Conservation (phyloP, 495 filamentous ascomycete genomes). For the Amphirosellinia nigrospora region DNA sequence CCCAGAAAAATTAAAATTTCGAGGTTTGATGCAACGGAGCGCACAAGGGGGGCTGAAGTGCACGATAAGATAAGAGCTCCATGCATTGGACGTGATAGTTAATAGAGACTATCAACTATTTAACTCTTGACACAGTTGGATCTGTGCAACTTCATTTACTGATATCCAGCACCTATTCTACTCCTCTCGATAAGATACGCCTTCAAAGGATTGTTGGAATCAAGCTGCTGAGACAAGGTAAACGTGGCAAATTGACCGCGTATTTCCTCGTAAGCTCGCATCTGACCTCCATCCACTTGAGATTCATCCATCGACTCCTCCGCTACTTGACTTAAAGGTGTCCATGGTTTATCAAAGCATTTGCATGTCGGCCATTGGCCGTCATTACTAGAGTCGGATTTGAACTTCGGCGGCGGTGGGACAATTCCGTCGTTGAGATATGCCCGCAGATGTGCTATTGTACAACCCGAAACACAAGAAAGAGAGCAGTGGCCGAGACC, state of each 20-base stretch:
- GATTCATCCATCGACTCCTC: background rate
- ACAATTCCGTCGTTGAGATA: conserved; percentile 50
- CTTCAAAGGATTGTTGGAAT: conserved; percentile 20
- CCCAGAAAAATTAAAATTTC: conserved; percentile 44
- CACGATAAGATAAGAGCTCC: conserved; percentile 23
- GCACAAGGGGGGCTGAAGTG: background rate
- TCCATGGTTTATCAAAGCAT: conserved; percentile 46
- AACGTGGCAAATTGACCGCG: conserved; percentile 13
- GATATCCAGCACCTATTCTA: background rate
- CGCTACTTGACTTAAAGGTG: conserved; percentile 15
- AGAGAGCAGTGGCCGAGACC: conserved; percentile 53
- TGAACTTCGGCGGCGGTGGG: conserved; percentile 44
- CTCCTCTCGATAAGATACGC: conserved; percentile 17
- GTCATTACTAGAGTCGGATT: conserved; percentile 32
- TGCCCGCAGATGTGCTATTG: conserved; percentile 42
- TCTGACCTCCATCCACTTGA: background rate
- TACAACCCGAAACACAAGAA: conserved; percentile 47
- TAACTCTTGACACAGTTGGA: background rate
- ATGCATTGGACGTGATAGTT: too few relatives aligned
- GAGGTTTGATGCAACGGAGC: background rate
- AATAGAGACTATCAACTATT: too few relatives aligned
- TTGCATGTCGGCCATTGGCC: conserved; percentile 49
- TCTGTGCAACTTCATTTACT: background rate
- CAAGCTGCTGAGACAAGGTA: conserved; percentile 20
- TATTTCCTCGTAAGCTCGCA: conserved; percentile 16